Base-by-base conservation (phyloP, 2,329 filamentous ascomycete genomes). In the Scytalidium sp. region DNA sequence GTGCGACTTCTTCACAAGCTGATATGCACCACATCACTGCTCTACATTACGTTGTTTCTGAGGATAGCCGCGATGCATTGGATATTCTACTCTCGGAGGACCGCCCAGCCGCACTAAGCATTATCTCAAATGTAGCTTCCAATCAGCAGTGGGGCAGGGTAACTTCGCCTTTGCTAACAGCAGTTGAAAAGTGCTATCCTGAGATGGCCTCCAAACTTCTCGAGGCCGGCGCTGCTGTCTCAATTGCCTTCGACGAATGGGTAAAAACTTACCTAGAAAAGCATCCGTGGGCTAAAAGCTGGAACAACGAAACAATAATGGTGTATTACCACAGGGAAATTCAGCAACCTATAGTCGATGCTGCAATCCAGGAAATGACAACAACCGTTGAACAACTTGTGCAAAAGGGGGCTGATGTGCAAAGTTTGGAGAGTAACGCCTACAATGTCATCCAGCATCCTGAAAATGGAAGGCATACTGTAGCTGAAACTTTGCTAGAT, bases 1-100 rank as follows among this genome's bases (percentile, higher is more conserved):
- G 89, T 1, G 88, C 88, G 2, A 87, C 85, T 1, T 83, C 78
- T 27, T 81, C 85, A 0, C 89, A 94, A 64, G 88, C 84, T 1
- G 88, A 93, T 56, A 63, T 80, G 29, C 70, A 78, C 8, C 78
- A 83, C 3, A 71, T 75, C 23, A 91, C 88, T 2, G 82, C 80
- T 0, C 75, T 95, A 52, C 81, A 90, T 52, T 80, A 81, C 52
- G 80, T 82, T 48, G 75, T 86, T 1, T 70, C 75, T n/a, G 66
- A 72, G 17, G 71, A 76, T 2, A 74, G 78, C 22, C 52, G 58
- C 3, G 69, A 75, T 10, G 60, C 81, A 9, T 61, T 84, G 2
- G 73, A 82, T 36, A 58, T 68, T 1, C 64, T 85, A 2, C 67
- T 74, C 47, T 68, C 81, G 10, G 69, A 78, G 32, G 87, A 92